These are phyloP conservation scores for Linnemannia zychae DNA, from an alignment of 192 early-diverging fungal genomes.

Conservation along the genomic window DNA sequence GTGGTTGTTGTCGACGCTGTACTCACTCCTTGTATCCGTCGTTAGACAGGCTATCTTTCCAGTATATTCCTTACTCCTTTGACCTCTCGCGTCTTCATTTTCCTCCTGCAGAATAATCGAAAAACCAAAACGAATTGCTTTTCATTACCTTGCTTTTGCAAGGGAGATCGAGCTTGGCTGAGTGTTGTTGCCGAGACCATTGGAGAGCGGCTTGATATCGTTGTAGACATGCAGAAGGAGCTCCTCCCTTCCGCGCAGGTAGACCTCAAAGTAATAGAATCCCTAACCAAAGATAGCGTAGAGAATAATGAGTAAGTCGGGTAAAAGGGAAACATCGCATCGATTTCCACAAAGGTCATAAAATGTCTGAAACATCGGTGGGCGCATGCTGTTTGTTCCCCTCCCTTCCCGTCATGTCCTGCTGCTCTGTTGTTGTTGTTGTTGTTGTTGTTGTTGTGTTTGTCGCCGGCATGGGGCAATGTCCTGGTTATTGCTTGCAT, in stretches of 20 bases:
- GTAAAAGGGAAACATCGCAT: neutral
- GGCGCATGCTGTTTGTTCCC: neutral
- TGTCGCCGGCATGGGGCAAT: neutral
- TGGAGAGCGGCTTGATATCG: conserved; percentile 48
- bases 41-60: neutral
- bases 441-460: neutral
- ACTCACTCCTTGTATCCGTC: neutral
- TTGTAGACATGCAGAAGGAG: conserved; percentile 73
- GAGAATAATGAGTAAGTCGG: neutral
- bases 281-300: conserved; percentile 59
- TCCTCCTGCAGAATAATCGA: neutral
- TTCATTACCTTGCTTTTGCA: conserved; percentile 60
- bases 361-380: neutral
- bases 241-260: conserved; percentile 78
- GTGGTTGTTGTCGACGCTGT: neutral
- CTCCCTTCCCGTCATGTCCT: neutral
- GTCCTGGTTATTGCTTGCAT: neutral
- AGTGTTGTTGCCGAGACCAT: conserved; percentile 12
- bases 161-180: conserved; percentile 61
- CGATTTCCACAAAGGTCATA: neutral
- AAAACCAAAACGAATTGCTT: neutral
- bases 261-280: conserved; percentile 74
- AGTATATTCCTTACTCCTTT: neutral
- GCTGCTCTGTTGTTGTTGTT: neutral
- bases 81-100: neutral